Conservation (phyloP, 768 basidiomycete genomes). For the Peribolospora kevripleyi region DNA sequence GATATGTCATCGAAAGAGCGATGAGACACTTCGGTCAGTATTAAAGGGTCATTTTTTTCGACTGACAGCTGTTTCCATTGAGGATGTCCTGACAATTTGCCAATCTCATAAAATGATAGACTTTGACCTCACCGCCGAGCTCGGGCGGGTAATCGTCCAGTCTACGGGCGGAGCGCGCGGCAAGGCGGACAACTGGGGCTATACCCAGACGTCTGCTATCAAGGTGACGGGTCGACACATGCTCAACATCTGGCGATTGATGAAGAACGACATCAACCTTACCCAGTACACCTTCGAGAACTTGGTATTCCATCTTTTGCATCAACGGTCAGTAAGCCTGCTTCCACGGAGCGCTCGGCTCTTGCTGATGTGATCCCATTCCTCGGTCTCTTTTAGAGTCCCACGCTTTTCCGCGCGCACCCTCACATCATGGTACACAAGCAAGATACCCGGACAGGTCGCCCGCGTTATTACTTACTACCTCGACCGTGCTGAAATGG, state of each 20-base stretch:
- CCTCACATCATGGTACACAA: slow-evolving; percentile 44
- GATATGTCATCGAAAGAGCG: slow-evolving; percentile 53
- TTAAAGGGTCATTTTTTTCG: slow-evolving; percentile 15
- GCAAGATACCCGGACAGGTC: slow-evolving; percentile 32
- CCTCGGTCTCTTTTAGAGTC: slow-evolving; percentile 26
- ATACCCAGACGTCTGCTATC: slow-evolving; percentile 53
- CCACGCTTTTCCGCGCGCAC: slow-evolving; percentile 44
- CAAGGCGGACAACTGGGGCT: slow-evolving; percentile 37
- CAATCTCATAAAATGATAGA: slow-evolving; percentile 23
- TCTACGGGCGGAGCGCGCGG: slow-evolving; percentile 12
- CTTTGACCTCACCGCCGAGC: slow-evolving; percentile 42
- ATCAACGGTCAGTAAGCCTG: slow-evolving; percentile 33
- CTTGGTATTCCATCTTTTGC: slow-evolving; percentile 55
- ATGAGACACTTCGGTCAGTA: slow-evolving; percentile 2
- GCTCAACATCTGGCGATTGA: slow-evolving; percentile 74
- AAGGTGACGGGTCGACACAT: slow-evolving; percentile 70
- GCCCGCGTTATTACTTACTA: slow-evolving; percentile 38
- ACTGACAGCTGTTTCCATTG: neutral
- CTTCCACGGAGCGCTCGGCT: neutral
- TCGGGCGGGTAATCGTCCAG: slow-evolving; percentile 42
- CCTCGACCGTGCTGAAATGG: slow-evolving; percentile 36
- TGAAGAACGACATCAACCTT: slow-evolving; percentile 58
- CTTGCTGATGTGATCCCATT: neutral
- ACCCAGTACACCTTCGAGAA: slow-evolving; percentile 73
- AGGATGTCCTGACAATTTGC: neutral